These are phyloP conservation scores for Piper longum DNA, from an alignment of 164 flowering plant genomes.

Conservation along the genomic window DNA sequence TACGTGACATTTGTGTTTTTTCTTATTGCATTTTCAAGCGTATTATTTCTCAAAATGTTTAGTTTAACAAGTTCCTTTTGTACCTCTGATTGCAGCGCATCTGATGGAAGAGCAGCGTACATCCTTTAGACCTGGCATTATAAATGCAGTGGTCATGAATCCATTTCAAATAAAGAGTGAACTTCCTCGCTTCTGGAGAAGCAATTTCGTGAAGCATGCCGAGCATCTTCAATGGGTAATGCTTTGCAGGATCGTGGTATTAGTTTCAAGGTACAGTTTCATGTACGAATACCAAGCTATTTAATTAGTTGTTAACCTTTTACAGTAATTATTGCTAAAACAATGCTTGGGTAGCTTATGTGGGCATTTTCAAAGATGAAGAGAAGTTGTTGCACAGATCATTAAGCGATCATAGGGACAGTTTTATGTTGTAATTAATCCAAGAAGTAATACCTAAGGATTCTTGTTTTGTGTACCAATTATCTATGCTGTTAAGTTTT, in stretches of 20 bases:
- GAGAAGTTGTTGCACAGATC: constrained; percentile 59
- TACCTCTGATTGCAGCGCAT: constrained; percentile 33
- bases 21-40: background rate
- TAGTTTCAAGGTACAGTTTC: constrained; percentile 46
- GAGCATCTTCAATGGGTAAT: constrained; percentile 38
- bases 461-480: background rate
- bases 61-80: background rate
- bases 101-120: constrained; percentile 74
- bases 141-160: constrained; percentile 75
- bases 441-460: background rate
- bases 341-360: constrained; percentile 60
- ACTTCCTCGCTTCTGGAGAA: constrained; percentile 58
- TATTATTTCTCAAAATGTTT: background rate
- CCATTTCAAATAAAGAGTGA: constrained; percentile 69
- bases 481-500: background rate
- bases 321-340: background rate
- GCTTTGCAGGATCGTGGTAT: constrained; percentile 25
- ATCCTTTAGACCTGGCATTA: too few relatives aligned
- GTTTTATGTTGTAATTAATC: too few relatives aligned
- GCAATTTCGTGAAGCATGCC: constrained; percentile 77
- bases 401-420: constrained; percentile 55
- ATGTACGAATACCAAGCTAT: background rate
- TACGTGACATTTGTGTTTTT: background rate
- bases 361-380: constrained; percentile 59
- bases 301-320: background rate